Conservation (phyloP, 148 eudicot genomes). For the Vaccinium darrowii region DNA sequence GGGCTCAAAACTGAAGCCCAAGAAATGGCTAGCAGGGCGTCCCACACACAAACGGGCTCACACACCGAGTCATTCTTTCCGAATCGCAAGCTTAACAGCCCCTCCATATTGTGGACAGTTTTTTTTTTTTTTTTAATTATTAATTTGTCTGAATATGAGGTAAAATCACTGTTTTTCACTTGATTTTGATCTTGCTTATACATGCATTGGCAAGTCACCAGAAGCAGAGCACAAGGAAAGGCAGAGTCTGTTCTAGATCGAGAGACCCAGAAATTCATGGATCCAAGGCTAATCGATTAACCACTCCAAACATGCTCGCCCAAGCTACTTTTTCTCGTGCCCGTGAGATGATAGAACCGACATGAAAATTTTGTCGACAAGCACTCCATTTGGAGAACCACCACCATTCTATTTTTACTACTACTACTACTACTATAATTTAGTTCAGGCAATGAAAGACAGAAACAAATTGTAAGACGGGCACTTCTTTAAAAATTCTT, state of each 20-base stretch:
- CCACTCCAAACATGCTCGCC: conserved; percentile 94
- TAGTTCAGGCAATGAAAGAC: neutral
- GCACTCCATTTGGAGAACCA: neutral
- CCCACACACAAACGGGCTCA: no score
- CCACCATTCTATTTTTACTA: neutral
- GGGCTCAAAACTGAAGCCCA: neutral
- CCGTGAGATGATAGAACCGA: conserved; percentile 72
- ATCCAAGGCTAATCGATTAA: conserved; percentile 71
- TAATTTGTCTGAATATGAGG: neutral
- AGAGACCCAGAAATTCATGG: conserved; percentile 52
- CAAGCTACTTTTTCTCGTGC: conserved; percentile 72
- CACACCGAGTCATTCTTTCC: no score
- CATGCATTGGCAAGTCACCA: no score
- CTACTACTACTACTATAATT: neutral
- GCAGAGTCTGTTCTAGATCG: no score
- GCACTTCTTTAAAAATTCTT: neutral
- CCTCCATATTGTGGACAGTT: no score
- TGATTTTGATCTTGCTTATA: neutral
- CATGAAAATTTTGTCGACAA: conserved; percentile 51
- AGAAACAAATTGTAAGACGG: neutral
- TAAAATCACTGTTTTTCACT: neutral
- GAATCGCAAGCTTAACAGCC: no score
- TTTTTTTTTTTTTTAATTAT: no score
- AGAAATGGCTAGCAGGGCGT: neutral
- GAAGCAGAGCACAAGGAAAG: no score